Conservation (phyloP, 768 basidiomycete species). For the Amanita rubescens region DNA sequence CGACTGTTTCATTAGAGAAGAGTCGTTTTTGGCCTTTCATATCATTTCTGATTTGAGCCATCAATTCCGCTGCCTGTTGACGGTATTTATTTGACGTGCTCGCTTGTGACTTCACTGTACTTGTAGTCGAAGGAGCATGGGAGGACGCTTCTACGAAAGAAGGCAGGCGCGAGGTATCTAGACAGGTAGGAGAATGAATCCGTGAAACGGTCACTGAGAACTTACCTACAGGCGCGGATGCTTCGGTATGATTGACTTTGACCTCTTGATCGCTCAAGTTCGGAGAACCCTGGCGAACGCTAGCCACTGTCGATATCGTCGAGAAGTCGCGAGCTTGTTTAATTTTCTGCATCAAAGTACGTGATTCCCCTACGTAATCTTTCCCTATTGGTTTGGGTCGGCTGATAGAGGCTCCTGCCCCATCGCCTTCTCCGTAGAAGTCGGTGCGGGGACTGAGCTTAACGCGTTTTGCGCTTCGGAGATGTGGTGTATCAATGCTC, state of each 20-base stretch:
- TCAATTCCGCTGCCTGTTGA: slow-evolving; percentile 68
- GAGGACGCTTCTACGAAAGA: slow-evolving; percentile 28
- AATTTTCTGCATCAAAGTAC: slow-evolving; percentile 72
- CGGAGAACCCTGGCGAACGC: slow-evolving; percentile 22
- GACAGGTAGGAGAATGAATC: background rate
- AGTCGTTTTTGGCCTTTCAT: slow-evolving; percentile 68
- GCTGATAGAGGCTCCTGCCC: slow-evolving; percentile 37
- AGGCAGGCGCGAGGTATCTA: slow-evolving; percentile 24
- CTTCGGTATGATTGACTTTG: slow-evolving; percentile 8
- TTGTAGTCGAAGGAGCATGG: slow-evolving; percentile 22
- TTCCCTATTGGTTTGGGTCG: slow-evolving; percentile 42
- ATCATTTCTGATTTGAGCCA: slow-evolving; percentile 81
- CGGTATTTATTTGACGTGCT: slow-evolving; percentile 57
- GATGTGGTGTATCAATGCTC: slow-evolving; percentile 35
- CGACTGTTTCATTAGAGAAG: slow-evolving; percentile 52
- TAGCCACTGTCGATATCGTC: slow-evolving; percentile 57
- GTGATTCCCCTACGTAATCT: slow-evolving; percentile 76
- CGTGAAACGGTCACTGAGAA: background rate
- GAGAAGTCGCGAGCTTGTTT: slow-evolving; percentile 73
- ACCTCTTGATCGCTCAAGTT: slow-evolving; percentile 7
- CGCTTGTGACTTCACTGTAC: slow-evolving; percentile 24
- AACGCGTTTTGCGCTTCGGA: slow-evolving; percentile 74
- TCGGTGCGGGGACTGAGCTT: slow-evolving; percentile 68
- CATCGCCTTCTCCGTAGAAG: slow-evolving; percentile 45
- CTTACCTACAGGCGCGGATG: slow-evolving; percentile 16